A percentile compares a stretch with the other conserved stretches of the same genome.
Conservation (phyloP, 768 basidiomycete genomes). For the Psilocybe azurescens region DNA sequence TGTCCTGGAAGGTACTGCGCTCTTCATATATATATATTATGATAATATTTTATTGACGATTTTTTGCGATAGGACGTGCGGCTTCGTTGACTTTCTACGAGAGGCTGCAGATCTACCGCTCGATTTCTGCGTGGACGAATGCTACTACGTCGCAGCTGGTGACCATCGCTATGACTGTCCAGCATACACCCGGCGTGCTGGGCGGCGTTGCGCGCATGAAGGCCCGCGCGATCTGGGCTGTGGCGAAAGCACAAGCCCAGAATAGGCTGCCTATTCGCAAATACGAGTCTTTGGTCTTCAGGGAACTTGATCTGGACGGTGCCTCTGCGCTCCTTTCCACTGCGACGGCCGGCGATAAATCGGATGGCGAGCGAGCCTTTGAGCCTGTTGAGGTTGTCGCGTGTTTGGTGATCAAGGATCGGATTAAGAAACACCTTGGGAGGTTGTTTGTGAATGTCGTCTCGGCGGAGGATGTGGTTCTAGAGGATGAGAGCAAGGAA, state of each 20-base stretch:
- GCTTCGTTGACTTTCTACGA: slow-evolving; percentile 37
- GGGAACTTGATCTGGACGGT: slow-evolving; percentile 55
- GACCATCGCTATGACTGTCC: slow-evolving; percentile 62
- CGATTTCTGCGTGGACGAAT: slow-evolving; percentile 47
- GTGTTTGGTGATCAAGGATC: slow-evolving; percentile 50
- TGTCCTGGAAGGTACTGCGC: slow-evolving; percentile 35
- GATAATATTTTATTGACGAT: slow-evolving; percentile 4
- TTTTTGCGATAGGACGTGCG: slow-evolving; percentile 19
- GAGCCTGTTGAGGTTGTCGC: slow-evolving; percentile 59
- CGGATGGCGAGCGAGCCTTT: slow-evolving; percentile 26
- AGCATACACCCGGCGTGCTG: slow-evolving; percentile 37
- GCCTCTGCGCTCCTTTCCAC: slow-evolving; percentile 43
- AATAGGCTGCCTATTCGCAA: slow-evolving; percentile 20
- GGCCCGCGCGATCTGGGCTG: slow-evolving; percentile 46
- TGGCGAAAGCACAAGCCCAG: slow-evolving; percentile 20
- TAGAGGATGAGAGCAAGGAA: slow-evolving; percentile 31
- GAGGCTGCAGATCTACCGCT: slow-evolving; percentile 60
- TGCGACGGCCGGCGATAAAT: slow-evolving; percentile 9
- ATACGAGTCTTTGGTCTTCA: slow-evolving; percentile 63
- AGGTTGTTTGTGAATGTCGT: slow-evolving; percentile 56
- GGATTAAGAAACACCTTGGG: slow-evolving; percentile 57
- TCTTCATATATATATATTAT: not conserved
- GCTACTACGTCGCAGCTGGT: slow-evolving; percentile 52
- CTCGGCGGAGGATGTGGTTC: slow-evolving; percentile 34
- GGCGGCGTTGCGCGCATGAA: slow-evolving; percentile 41